A percentile compares a stretch with the other conserved stretches of the same genome.
phyloP scores from a whole-genome alignment of 371 early-diverging fungal genomes.

The Phascolomyces articulosus region DNA sequence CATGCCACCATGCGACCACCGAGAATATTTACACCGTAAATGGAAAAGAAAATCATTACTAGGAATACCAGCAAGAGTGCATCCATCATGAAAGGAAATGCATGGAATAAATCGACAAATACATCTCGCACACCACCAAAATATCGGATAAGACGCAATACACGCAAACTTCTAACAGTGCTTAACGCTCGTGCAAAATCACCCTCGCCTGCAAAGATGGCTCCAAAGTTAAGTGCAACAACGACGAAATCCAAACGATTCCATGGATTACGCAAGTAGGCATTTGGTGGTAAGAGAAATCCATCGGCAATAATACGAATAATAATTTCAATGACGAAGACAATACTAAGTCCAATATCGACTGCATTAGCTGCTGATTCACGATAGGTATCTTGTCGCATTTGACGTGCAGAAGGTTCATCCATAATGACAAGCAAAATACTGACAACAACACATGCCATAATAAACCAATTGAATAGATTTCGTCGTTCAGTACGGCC shows the following conservation, averaged over 20 bases:
- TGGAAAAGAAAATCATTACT: slow-evolving; percentile 58
- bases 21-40: slow-evolving; percentile 64
- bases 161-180: slow-evolving; percentile 58
- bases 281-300: slow-evolving; percentile 50
- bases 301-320: slow-evolving; percentile 63
- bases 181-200: slow-evolving; percentile 43
- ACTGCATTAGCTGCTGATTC: slow-evolving; percentile 41
- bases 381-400: slow-evolving; percentile 28
- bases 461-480: slow-evolving; percentile 64
- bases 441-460: slow-evolving; percentile 58
- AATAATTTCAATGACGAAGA: slow-evolving; percentile 55
- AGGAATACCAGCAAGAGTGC: slow-evolving; percentile 55
- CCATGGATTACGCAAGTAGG: slow-evolving; percentile 58
- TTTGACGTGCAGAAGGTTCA: slow-evolving; percentile 53
- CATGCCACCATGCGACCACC: slow-evolving; percentile 60
- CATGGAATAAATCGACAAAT: slow-evolving; percentile 55
- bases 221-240: slow-evolving; percentile 50
- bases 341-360: slow-evolving; percentile 45
- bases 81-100: slow-evolving; percentile 61
- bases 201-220: slow-evolving; percentile 40
- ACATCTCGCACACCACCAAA: slow-evolving; percentile 62
- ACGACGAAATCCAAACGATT: slow-evolving; percentile 58
- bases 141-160: slow-evolving; percentile 62
- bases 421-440: slow-evolving; percentile 61
- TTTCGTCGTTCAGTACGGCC: slow-evolving; percentile 44